These are phyloP conservation scores for Dimocarpus longan DNA, from an alignment of 345 rosid genomes.

Conservation along the genomic window DNA sequence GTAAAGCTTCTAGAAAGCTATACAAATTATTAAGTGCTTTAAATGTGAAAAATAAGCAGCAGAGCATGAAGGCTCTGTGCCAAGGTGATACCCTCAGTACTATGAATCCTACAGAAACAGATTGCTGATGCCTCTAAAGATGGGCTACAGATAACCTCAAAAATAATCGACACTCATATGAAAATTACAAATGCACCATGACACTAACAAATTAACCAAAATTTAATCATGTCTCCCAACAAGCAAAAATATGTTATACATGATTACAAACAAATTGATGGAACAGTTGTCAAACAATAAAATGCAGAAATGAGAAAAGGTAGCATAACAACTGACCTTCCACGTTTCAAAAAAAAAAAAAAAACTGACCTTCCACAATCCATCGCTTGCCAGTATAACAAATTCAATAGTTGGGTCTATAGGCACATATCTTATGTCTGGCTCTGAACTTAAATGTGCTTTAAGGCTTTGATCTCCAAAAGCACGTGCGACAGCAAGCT, in stretches of 20 bases:
- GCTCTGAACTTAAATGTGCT: slow-evolving; percentile 64
- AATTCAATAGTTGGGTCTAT: slow-evolving; percentile 47
- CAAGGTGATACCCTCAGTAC: neutral
- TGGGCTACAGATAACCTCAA: neutral
- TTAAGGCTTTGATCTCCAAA: slow-evolving; percentile 66
- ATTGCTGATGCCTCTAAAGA: neutral
- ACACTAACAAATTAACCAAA: neutral
- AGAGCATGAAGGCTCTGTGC: neutral
- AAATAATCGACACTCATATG: neutral
- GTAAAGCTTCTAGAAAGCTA: neutral
- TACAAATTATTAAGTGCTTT: neutral
- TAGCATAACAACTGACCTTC: slow-evolving; percentile 50
- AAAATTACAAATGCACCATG: neutral
- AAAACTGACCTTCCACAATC: slow-evolving; percentile 64
- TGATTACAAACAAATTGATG: too few relatives aligned
- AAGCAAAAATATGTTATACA: too few relatives aligned
- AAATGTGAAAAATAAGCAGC: neutral
- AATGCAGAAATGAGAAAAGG: neutral
- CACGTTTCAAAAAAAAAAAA: slow-evolving; percentile 15
- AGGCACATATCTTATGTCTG: slow-evolving; percentile 49
- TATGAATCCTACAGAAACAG: neutral
- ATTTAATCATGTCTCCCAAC: neutral
- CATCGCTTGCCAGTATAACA: slow-evolving; percentile 60
- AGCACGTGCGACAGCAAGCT: slow-evolving; percentile 65
- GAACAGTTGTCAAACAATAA: neutral